Percentiles rank a stretch among this genome's conserved stretches.
phyloP scores from a whole-genome alignment of 2,329 filamentous ascomycete genomes.

The Plenodomus biglobosus region DNA sequence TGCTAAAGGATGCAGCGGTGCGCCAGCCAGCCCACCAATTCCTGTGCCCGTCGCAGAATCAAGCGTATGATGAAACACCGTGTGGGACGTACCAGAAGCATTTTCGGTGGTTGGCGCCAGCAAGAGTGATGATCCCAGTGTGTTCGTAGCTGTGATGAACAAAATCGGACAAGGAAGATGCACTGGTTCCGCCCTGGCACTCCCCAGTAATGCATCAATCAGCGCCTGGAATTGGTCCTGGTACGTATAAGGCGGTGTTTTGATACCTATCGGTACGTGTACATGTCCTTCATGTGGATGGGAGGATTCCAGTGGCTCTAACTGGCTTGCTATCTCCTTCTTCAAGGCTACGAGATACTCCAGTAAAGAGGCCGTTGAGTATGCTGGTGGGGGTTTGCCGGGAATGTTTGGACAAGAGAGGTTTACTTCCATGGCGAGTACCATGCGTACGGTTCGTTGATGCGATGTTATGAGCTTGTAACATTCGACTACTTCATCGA shows the following conservation, averaged over 20 bases:
- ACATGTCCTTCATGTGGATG: conserved; percentile 22
- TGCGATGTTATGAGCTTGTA: conserved; percentile 53
- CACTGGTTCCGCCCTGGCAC: conserved; percentile 21
- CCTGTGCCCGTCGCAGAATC: conserved; percentile 58
- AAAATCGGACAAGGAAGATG: conserved; percentile 50
- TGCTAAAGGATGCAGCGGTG: conserved; percentile 70
- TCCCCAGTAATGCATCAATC: conserved; percentile 52
- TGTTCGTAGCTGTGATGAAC: conserved; percentile 77
- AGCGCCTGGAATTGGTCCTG: conserved; percentile 64
- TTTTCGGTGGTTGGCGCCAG: conserved; percentile 41
- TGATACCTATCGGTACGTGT: conserved; percentile 62
- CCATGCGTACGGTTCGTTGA: conserved; percentile 44
- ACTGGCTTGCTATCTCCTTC: conserved; percentile 24
- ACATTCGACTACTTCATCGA: conserved; percentile 59
- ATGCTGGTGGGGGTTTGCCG: conserved; percentile 69
- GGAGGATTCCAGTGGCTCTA: conserved; percentile 7
- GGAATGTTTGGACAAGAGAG: conserved; percentile 77
- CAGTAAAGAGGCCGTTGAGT: conserved; percentile 55
- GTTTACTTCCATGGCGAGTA: conserved; percentile 73
- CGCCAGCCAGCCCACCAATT: conserved; percentile 71
- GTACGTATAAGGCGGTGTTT: conserved; percentile 77
- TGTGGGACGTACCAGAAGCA: conserved; percentile 2
- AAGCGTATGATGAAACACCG: conserved; percentile 43
- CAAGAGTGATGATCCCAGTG: conserved; percentile 68
- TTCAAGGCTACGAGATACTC: conserved; percentile 59